Conservation (phyloP, 495 filamentous ascomycete genomes). For the Trichoderma orchidacearum region DNA sequence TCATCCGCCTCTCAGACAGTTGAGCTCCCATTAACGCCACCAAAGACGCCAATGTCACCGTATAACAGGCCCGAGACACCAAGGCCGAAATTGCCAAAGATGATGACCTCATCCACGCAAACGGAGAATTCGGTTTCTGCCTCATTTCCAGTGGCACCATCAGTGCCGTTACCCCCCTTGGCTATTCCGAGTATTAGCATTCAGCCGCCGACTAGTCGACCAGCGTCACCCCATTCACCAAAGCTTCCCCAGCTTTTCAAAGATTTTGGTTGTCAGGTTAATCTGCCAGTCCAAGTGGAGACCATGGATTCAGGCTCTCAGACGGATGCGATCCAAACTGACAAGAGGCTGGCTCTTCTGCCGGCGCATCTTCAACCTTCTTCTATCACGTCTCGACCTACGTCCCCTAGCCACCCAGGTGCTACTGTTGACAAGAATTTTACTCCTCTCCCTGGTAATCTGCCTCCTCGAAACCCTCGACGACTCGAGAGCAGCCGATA, state of each 20-base stretch:
- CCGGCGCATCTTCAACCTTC: conserved; percentile 69
- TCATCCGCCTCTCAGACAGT: conserved; percentile 62
- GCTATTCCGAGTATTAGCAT: conserved; percentile 48
- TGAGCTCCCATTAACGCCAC: conserved; percentile 51
- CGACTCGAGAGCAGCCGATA: conserved; percentile 31
- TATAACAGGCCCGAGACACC: conserved; percentile 4
- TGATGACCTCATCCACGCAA: conserved; percentile 50
- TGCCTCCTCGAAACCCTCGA: conserved; percentile 38
- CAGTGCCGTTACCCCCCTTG: conserved; percentile 15
- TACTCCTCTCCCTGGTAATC: conserved; percentile 33
- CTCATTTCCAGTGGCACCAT: conserved; percentile 15
- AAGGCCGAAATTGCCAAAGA: conserved; percentile 6
- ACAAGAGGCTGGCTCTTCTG: conserved; percentile 56
- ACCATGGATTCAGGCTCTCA: conserved; percentile 27
- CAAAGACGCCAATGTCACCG: conserved; percentile 47
- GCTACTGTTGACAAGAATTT: conserved; percentile 21
- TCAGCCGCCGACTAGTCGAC: conserved; percentile 39
- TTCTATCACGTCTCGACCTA: conserved; percentile 43
- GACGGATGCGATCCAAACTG: conserved; percentile 77
- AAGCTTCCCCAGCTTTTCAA: conserved; percentile 39
- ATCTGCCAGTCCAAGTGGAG: conserved; percentile 29
- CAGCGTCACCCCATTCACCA: conserved; percentile 38
- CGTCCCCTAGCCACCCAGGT: conserved; percentile 23
- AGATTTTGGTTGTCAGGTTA: conserved; percentile 41
- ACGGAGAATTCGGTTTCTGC: conserved; percentile 33